Conservation (phyloP, 2,329 filamentous ascomycete species). For the Colletotrichum incanum region DNA sequence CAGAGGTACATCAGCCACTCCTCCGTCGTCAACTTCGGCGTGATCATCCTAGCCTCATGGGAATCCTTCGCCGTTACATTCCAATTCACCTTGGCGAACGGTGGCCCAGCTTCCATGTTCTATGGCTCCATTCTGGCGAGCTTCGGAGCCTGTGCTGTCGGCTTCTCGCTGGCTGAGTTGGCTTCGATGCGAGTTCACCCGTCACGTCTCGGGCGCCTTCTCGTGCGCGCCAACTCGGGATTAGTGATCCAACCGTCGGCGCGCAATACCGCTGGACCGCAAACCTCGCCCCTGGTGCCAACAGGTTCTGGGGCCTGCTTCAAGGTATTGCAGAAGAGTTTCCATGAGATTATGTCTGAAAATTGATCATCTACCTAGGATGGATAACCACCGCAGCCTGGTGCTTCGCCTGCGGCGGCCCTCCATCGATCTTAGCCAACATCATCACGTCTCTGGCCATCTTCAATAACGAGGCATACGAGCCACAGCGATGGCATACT, state of each 20-base stretch:
- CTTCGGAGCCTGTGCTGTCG: constrained; percentile 7
- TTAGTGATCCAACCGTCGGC: constrained; percentile 4
- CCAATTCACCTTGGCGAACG: constrained; percentile 2
- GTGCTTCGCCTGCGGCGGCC: constrained; percentile 18
- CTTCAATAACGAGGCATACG: constrained; percentile 1
- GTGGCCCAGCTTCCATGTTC: constrained; percentile 10
- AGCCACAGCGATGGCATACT: neutral
- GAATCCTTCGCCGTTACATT: constrained; percentile 10
- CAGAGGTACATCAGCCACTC: constrained; percentile 8
- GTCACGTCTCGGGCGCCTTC: no score
- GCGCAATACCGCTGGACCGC: constrained; percentile 8
- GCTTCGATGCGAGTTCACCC: neutral
- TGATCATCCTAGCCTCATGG: constrained; percentile 9
- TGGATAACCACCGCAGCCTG: constrained; percentile 10
- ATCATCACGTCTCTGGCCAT: constrained; percentile 5
- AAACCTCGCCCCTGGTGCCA: neutral
- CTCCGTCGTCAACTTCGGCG: constrained; percentile 6
- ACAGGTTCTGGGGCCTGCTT: constrained; percentile 10
- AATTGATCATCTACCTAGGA: neutral
- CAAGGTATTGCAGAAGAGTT: neutral
- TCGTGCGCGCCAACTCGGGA: neutral
- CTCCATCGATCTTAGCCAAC: constrained; percentile 5
- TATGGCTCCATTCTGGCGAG: constrained; percentile 7
- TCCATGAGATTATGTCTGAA: neutral
- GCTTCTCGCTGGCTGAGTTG: constrained; percentile 8